Percentiles rank a stretch among this genome's conserved stretches.
Conservation (phyloP, 257 asterid species). For the Solanum ahanhuiri region DNA sequence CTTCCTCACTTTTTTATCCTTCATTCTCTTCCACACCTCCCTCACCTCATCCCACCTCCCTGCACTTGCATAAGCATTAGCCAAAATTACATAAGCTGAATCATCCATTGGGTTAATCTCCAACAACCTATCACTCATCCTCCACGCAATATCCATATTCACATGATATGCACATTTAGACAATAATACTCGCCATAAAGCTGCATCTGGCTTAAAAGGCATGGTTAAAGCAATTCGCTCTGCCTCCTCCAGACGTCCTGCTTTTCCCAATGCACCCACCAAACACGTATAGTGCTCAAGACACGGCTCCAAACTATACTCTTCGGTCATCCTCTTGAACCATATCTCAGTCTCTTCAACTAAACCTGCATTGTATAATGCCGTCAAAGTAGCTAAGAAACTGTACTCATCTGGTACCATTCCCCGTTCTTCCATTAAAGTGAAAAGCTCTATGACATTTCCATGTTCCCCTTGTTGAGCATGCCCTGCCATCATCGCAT, state of each 20-base stretch:
- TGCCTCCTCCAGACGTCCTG: conserved; percentile 57
- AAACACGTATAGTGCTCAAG: conserved; percentile 78
- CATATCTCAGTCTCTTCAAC: conserved; percentile 45
- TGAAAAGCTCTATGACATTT: conserved; percentile 25
- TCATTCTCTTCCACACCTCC: conserved; percentile 53
- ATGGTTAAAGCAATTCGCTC: conserved; percentile 48
- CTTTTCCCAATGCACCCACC: conserved; percentile 52
- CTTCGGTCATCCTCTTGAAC: conserved; percentile 42
- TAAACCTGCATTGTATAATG: conserved; percentile 46
- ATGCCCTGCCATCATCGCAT: conserved; percentile 67
- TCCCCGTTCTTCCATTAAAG: conserved; percentile 40
- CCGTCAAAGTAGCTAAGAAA: conserved; percentile 59
- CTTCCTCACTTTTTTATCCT: conserved; percentile 44
- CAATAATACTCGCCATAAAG: conserved; percentile 60
- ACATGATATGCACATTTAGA: conserved; percentile 25
- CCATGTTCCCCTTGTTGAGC: conserved; percentile 57
- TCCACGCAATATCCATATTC: conserved; percentile 32
- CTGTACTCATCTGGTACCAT: conserved; percentile 43
- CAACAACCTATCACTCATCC: conserved; percentile 47
- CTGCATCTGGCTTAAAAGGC: conserved; percentile 75
- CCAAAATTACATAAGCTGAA: conserved; percentile 66
- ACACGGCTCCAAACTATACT: conserved; percentile 38
- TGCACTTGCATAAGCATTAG: conserved; percentile 41
- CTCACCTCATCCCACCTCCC: conserved; percentile 59
- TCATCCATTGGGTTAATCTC: conserved; percentile 59